phyloP scores from a whole-genome alignment of 1,284 basidiomycete genomes.

The Meira miltonrushii region DNA sequence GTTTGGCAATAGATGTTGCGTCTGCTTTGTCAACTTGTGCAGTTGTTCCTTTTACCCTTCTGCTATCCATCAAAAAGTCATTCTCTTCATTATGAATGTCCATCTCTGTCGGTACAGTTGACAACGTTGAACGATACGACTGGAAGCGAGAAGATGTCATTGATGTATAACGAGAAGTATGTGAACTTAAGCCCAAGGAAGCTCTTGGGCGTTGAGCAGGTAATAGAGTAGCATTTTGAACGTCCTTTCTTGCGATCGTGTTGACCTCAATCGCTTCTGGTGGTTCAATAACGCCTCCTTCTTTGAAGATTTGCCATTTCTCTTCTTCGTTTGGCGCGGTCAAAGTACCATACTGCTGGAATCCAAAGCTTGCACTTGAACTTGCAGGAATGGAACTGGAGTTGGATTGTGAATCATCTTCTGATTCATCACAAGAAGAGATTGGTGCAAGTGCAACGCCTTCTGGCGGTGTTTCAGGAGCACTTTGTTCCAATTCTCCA shows the following conservation, averaged over 20 bases:
- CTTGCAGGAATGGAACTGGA: no score
- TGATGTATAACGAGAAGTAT: not conserved
- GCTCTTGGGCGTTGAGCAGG: not conserved
- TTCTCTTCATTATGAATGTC: not conserved
- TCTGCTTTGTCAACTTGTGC: not conserved
- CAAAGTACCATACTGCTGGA: no score
- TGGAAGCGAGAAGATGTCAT: not conserved
- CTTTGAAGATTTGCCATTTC: not conserved
- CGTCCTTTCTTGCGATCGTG: no score
- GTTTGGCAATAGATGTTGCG: not conserved
- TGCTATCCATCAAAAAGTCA: not conserved
- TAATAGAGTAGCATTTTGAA: not conserved
- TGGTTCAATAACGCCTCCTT: constrained; percentile 1
- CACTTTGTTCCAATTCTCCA: no score
- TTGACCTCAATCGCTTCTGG: not conserved
- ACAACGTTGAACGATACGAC: not conserved
- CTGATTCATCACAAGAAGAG: no score
- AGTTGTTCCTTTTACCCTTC: not conserved
- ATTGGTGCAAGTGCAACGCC: no score
- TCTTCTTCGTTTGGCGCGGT: not conserved
- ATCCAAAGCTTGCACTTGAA: no score
- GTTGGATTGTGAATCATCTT: no score
- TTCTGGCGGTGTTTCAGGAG: no score
- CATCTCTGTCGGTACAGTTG: not conserved
- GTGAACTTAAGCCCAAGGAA: no score